phyloP scores from a whole-genome alignment of 2,329 filamentous ascomycete genomes.

The Xylariaceae sp. region DNA sequence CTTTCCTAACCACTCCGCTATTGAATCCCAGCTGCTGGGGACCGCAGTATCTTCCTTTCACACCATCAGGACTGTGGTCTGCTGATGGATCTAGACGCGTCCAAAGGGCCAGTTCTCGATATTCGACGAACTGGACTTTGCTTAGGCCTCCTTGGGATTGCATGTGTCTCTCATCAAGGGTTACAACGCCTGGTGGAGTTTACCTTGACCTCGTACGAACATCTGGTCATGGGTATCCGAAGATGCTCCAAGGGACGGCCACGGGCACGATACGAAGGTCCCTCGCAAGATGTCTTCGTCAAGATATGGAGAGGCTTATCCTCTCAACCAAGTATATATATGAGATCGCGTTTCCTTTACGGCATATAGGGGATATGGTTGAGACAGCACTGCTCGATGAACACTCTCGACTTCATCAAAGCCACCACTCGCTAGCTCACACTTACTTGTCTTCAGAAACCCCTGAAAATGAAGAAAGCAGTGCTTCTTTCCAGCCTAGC shows the following conservation, averaged over 20 bases:
- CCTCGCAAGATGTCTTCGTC: background rate
- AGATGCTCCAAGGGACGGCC: background rate
- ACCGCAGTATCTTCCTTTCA: background rate
- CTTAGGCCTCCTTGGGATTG: background rate
- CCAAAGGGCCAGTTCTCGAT: background rate
- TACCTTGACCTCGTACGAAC: background rate
- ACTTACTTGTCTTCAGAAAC: background rate
- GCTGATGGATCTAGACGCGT: background rate
- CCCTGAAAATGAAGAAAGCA: background rate
- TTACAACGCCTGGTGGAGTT: background rate
- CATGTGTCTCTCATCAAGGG: background rate
- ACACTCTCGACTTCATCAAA: background rate
- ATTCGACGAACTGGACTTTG: background rate
- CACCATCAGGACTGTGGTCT: background rate
- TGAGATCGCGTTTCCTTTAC: background rate
- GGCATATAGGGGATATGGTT: background rate
- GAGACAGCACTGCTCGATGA: background rate
- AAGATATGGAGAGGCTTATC: background rate
- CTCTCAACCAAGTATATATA: background rate
- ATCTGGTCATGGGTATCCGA: background rate
- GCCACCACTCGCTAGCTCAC: background rate
- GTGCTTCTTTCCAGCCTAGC: background rate
- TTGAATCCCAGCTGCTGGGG: background rate
- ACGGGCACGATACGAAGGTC: background rate
- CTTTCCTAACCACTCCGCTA: background rate